phyloP scores from a whole-genome alignment of 2,329 filamentous ascomycete genomes.

The Zarea fungicola region DNA sequence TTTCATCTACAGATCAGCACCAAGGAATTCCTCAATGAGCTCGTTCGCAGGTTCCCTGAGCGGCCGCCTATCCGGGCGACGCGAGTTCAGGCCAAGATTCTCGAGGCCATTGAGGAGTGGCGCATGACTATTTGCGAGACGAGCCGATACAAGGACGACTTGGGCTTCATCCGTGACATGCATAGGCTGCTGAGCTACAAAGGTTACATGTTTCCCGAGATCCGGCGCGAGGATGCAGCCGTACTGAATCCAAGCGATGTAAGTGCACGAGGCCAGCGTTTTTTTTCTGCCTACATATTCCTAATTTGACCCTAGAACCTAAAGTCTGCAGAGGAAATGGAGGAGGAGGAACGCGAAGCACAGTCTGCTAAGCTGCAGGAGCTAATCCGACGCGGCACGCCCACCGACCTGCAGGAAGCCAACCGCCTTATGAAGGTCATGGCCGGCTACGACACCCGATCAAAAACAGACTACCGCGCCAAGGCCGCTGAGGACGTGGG shows the following conservation, averaged over 20 bases:
- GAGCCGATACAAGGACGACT: constrained; percentile 92
- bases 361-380: constrained; percentile 98
- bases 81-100: constrained; percentile 83
- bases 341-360: constrained; percentile 89
- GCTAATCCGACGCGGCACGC: constrained; percentile 84
- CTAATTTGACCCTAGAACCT: constrained; percentile 58
- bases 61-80: constrained; percentile 80
- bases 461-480: constrained; percentile 95
- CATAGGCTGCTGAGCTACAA: constrained; percentile 93
- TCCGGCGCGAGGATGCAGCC: constrained; percentile 88
- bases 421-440: constrained; percentile 99
- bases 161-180: constrained; percentile 97
- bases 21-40: constrained; percentile 97
- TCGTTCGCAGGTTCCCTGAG: constrained; percentile 93
- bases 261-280: constrained; percentile 42
- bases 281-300: background rate
- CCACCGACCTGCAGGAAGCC: constrained; percentile 91
- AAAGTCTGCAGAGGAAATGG: constrained; percentile 97
- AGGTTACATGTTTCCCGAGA: constrained; percentile 90
- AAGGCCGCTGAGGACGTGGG: constrained; percentile 94
- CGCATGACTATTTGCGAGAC: constrained; percentile 96
- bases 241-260: constrained; percentile 96
- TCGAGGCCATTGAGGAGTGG: constrained; percentile 98
- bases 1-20: constrained; percentile 98
- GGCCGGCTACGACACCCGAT: constrained; percentile 92